Evolutionary conservation across 1,284 basidiomycete genomes (phyloP), one percentile per base, ranked within the genome.

Genomic region (Sparassis latifolia): DNA sequence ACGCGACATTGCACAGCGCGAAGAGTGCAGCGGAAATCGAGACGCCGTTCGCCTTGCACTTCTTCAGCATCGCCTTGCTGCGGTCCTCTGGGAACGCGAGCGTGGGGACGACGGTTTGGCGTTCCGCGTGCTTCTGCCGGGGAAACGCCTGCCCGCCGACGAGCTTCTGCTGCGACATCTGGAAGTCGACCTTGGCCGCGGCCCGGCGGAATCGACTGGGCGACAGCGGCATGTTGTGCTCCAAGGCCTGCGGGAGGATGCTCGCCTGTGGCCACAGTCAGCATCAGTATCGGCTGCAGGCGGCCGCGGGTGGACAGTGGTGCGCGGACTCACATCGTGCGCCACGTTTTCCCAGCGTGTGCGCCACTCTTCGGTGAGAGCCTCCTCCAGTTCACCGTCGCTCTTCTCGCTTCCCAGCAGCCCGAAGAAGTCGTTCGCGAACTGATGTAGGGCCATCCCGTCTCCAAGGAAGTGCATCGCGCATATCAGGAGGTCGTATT

Each of bases 381-480:
- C 56, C 2, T 52, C 55, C 10, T 67, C 58, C n/a, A 86, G 68
- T 30, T 76, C 72, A 33, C 56, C 61, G 28, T 74, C 69, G 10
- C 68, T 69, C 45, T 65, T 64, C 2, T 64, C 59, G 48, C 73
- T 62, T 6, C 75, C 77, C 27, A 91, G 69, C 4, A 89, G 68
- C 7, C 63, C 58, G 62, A 89, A 84, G 61, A 90, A 80, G 57
- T 89, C 84, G 61, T 88, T 85, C 9, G 83, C 82, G 53, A 84
- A 83, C 51, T 75, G 71, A 64, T 91, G 87, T 12, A 90, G 72
- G 2, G 87, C 86, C 80, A 88, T 87, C 30, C 86, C 86, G 61
- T 91, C 88, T 6, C 86, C 86, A 39, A 89, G 64, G 64, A 82
- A 89, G 59, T 89, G 87, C 7, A 84, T 77, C 3, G 84, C 81